Base-by-base conservation (phyloP, 177 flowering plant genomes). In the Tripterygium wilfordii region DNA sequence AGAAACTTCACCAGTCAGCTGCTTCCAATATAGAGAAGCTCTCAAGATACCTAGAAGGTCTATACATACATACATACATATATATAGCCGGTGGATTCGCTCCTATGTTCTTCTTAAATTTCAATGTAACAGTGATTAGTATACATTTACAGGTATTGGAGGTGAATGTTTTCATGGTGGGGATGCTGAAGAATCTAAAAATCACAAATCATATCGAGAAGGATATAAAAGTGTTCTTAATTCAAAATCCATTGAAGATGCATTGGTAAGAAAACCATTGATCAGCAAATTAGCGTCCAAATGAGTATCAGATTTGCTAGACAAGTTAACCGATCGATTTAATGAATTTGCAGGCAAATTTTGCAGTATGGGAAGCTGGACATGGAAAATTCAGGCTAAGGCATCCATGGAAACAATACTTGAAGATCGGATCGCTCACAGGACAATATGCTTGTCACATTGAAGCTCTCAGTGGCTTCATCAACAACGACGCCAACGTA, bases 21-120 rank as follows among this genome's bases (percentile, higher is more conserved):
- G 82, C 77, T 36, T 47, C 44, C 42, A 84, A 84, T 58, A 26
- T 90, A 12, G 82, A 80, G 42, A 84, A 74, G 61, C 79, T 90
- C 42, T 86, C 70, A 5, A 59, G 10, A 35, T 90, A 58, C 69
- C 58, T 90, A 16, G 82, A 90, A 84, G 92, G 97, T 89, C 3
- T 21, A 10, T 10, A 10, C 16, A 35, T 35, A 35, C 16, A 35
- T 10, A 35, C 38, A 35, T 15, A 10, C 16, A 35, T 35, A 15
- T n/a, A n/a, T n/a, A n/a, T n/a, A n/a, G n/a, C n/a, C n/a, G n/a
- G n/a, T n/a, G n/a, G n/a, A n/a, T n/a, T n/a, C n/a, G n/a, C n/a
- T n/a, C n/a, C 33, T 30, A 30, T 30, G 33, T 30, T 30, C 12
- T 6, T 6, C 8, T 30, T 30, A 30, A 30, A 30, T 30, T 30